Evolutionary conservation across 1,284 basidiomycete species (phyloP).

Genomic region (Cutaneotrichosporon spelunceum): DNA sequence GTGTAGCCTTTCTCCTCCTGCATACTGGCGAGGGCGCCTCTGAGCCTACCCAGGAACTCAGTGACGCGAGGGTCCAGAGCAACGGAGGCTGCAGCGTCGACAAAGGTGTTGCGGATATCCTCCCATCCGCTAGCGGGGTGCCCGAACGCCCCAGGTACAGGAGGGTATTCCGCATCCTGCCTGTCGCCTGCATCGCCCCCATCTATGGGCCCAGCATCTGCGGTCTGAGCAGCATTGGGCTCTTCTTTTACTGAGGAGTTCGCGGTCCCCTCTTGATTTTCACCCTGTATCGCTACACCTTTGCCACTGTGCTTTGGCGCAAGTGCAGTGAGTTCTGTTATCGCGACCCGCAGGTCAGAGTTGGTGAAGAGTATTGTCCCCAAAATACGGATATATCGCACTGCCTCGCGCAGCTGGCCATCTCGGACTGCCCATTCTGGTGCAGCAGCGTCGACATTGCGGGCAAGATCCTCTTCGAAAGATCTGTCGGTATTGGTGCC

Average conservation of each 20-base stretch:
- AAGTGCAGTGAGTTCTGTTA: constrained; percentile 3
- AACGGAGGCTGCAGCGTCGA: neutral
- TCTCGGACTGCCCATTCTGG: neutral
- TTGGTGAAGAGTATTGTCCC: constrained; percentile 16
- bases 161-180: neutral
- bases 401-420: neutral
- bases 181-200: neutral
- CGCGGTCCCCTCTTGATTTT: neutral
- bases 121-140: neutral
- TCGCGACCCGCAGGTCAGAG: constrained; percentile 12
- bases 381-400: constrained; percentile 10
- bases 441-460: neutral
- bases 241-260: neutral
- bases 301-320: neutral
- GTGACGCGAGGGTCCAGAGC: neutral
- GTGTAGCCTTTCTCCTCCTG: constrained; percentile 14
- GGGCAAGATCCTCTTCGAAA: neutral
- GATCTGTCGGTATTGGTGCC: neutral
- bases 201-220: neutral
- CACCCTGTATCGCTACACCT: neutral
- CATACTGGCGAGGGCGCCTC: constrained; percentile 8
- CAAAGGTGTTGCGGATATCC: neutral
- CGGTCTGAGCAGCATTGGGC: neutral
- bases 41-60: constrained; percentile 4
- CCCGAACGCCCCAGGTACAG: neutral